Evolutionary conservation across 2,329 filamentous ascomycete genomes (phyloP).

Genomic region (Colletotrichum theobromicola): DNA sequence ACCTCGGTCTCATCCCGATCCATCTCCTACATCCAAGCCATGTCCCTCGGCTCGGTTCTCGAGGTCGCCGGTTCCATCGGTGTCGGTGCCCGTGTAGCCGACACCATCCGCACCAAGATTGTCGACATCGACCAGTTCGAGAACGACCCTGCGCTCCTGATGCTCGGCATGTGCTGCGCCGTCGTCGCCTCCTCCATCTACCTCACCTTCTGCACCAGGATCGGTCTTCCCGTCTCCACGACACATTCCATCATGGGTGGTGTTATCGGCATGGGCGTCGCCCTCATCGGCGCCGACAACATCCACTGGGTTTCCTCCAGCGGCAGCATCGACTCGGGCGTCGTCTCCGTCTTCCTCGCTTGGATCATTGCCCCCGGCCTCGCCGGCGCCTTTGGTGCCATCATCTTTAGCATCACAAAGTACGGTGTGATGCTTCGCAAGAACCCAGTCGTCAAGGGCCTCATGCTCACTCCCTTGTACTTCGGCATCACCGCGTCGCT

Average conservation of each 20-base stretch:
- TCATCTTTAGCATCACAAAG: conserved; percentile 48
- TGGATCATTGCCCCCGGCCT: conserved; percentile 53
- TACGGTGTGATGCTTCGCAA: conserved; percentile 45
- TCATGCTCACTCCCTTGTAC: conserved; percentile 57
- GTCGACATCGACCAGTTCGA: conserved; percentile 44
- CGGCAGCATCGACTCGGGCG: conserved; percentile 34
- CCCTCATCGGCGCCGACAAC: conserved; percentile 40
- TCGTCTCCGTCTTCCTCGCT: conserved; percentile 51
- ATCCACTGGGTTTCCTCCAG: conserved; percentile 44
- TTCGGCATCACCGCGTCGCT: conserved; percentile 56
- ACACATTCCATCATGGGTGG: conserved; percentile 51
- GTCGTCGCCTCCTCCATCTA: conserved; percentile 42
- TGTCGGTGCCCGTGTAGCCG: conserved; percentile 51
- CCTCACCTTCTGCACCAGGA: conserved; percentile 44
- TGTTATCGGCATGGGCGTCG: conserved; percentile 51
- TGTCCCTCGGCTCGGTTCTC: conserved; percentile 49
- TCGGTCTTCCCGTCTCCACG: conserved; percentile 43
- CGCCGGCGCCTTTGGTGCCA: conserved; percentile 45
- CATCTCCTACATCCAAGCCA: conserved; percentile 54
- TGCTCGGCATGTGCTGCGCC: conserved; percentile 47
- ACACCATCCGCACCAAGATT: conserved; percentile 53
- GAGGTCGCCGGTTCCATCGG: conserved; percentile 54
- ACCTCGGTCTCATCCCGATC: conserved; percentile 68
- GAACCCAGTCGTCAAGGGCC: conserved; percentile 45
- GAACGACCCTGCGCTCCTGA: conserved; percentile 41